Base-by-base conservation (phyloP, 2,329 filamentous ascomycete species). In the Pestalotiopsis sp. region DNA sequence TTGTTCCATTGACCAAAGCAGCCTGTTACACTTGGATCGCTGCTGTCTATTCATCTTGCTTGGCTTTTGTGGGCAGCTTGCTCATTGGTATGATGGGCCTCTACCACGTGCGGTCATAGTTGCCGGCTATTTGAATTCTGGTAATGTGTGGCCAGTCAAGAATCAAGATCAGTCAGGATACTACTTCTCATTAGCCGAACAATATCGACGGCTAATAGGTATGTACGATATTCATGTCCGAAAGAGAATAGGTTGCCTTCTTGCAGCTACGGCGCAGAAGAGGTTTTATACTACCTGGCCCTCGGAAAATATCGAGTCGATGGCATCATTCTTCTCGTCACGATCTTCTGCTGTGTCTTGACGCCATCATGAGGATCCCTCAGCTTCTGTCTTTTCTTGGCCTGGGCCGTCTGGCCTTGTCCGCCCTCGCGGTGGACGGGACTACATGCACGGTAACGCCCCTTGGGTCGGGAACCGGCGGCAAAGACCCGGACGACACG, bases 401-500 rank as follows among this genome's bases (percentile, higher is more conserved):
- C 39, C 4, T 49, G 4, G 39, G 17, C 41, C 3, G 39, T 17
- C 12, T 20, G n/a, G 62, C 62, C 7, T n/a, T 49, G n/a, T 36
- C 62, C 3, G 62, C 62, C n/a, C 38, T 52, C 17, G 23, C 17
- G 5, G 62, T 65, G 9, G 23, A 49, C 13, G 62, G 62, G 1
- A 52, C 11, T n/a, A 76, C 75, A 27, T 77, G 75, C 67, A 77
- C 75, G 11, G 74, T 76, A 27, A 77, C 75, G 31, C 75, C 75
- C n/a, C 69, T 76, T 17, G 68, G 65, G 4, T 31, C 45, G 4
- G 72, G 69, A 27, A 61, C 68, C 39, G 70, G 67, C 31, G 59
- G 59, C 59, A 62, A 62, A 39, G 74, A 74, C 27, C 73, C 75
- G 31, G 85, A 87, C 72, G 86, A 88, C 74, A 82, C 84, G 27